Percentiles rank a stretch among this genome's conserved stretches.
Conservation (phyloP, 306 rosid genomes). For the Bauhinia variegata region DNA sequence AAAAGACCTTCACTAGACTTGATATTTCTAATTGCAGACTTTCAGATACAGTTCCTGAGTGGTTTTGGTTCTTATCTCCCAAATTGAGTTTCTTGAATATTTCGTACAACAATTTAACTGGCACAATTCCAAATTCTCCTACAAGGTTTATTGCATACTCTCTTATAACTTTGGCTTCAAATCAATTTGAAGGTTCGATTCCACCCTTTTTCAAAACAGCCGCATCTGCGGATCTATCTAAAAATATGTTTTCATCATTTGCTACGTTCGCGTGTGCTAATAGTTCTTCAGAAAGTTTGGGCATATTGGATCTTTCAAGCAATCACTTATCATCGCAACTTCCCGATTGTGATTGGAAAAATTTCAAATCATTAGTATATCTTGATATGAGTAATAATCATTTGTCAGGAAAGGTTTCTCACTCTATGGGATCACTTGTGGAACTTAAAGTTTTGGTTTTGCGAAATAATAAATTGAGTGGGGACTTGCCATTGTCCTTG, state of each 20-base stretch:
- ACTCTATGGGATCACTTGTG: slow-evolving; percentile 21
- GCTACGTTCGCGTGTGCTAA: slow-evolving; percentile 2
- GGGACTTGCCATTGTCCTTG: slow-evolving; percentile 1
- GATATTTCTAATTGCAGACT: slow-evolving; percentile 21
- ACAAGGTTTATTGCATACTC: background rate
- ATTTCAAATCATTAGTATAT: slow-evolving; percentile 26
- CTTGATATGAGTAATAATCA: slow-evolving; percentile 32
- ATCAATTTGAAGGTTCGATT: slow-evolving; percentile 35
- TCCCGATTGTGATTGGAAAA: slow-evolving; percentile 33
- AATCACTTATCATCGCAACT: slow-evolving; percentile 6
- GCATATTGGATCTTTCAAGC: slow-evolving; percentile 4
- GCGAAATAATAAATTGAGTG: slow-evolving; percentile 23
- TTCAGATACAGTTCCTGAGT: slow-evolving; percentile 9
- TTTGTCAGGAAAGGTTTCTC: slow-evolving; percentile 16
- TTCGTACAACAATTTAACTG: slow-evolving; percentile 27
- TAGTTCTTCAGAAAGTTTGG: background rate
- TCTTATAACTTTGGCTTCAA: background rate
- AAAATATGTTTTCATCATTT: slow-evolving; percentile 27
- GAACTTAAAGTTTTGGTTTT: background rate
- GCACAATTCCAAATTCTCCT: slow-evolving; percentile 14
- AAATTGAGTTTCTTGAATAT: background rate
- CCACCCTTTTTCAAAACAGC: slow-evolving; percentile 3
- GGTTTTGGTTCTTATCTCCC: slow-evolving; percentile 24
- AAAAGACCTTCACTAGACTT: accelerated
- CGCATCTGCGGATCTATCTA: background rate